Conservation (phyloP, 306 rosid species). For the Cucumis melo region DNA sequence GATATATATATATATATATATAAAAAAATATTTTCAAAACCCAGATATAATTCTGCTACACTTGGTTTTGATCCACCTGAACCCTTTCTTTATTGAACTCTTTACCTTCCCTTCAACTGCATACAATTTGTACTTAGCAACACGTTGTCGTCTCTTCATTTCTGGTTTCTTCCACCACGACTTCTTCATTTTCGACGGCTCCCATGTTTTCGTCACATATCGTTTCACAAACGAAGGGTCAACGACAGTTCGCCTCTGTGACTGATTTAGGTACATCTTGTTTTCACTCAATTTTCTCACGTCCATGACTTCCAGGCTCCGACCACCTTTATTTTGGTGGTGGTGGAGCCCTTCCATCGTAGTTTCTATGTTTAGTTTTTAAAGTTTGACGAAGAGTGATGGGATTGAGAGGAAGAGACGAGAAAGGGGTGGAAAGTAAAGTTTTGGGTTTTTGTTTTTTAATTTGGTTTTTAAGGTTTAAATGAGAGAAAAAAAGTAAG, state of each 20-base stretch:
- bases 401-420: background rate
- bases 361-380: background rate
- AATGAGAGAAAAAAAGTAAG: background rate
- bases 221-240: background rate
- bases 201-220: background rate
- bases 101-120: slow-evolving; percentile 6
- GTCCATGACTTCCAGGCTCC: background rate
- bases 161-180: slow-evolving; percentile 7
- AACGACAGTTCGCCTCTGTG: background rate
- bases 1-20: too few relatives aligned
- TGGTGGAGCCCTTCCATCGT: background rate
- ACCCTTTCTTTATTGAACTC: slow-evolving; percentile 2
- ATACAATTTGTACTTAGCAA: slow-evolving; percentile 1
- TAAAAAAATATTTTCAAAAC: background rate
- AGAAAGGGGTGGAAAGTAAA: background rate
- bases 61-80: slow-evolving; percentile 5
- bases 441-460: background rate
- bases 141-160: background rate
- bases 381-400: background rate
- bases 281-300: background rate
- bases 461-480: background rate
- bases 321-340: background rate
- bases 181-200: background rate
- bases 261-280: background rate
- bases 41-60: slow-evolving; percentile 2